Evolutionary conservation across 352 stramenopile species (phyloP).

Genomic region (Globisporangium nagaii): DNA sequence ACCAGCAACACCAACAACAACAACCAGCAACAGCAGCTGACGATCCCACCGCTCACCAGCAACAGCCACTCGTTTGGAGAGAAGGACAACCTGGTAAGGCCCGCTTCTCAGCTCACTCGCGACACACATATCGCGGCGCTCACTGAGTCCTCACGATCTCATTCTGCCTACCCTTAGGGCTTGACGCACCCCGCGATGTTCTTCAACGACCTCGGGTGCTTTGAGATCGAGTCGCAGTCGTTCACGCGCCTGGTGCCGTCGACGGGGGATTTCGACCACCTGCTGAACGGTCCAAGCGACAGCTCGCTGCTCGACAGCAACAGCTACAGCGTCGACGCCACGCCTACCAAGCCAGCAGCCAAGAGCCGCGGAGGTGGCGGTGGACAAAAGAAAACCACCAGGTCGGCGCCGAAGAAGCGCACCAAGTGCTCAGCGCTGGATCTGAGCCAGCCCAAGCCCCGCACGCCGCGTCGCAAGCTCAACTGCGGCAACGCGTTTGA

Average conservation of each 20-base stretch:
- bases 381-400: slow-evolving; percentile 32
- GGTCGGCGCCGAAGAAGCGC: slow-evolving; percentile 63
- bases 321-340: not conserved
- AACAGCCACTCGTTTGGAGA: slow-evolving; percentile 13
- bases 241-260: slow-evolving; percentile 46
- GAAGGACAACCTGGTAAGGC: slow-evolving; percentile 10
- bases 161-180: slow-evolving; percentile 7
- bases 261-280: slow-evolving; percentile 5
- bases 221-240: slow-evolving; percentile 65
- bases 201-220: slow-evolving; percentile 55
- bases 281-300: slow-evolving; percentile 1
- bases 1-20: slow-evolving; percentile 18
- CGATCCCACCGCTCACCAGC: slow-evolving; percentile 17
- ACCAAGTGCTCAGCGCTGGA: slow-evolving; percentile 50
- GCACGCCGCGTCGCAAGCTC: slow-evolving; percentile 58
- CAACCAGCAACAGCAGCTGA: not conserved
- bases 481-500: slow-evolving; percentile 60
- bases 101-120: slow-evolving; percentile 3
- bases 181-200: slow-evolving; percentile 37
- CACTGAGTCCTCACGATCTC: not conserved
- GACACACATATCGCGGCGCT: no score
- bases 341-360: not conserved
- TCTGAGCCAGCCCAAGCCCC: slow-evolving; percentile 50
- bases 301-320: slow-evolving; percentile 4
- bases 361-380: slow-evolving; percentile 2